Evolutionary conservation across 495 filamentous ascomycete genomes (phyloP).

Genomic region (Margaritispora aquatica): DNA sequence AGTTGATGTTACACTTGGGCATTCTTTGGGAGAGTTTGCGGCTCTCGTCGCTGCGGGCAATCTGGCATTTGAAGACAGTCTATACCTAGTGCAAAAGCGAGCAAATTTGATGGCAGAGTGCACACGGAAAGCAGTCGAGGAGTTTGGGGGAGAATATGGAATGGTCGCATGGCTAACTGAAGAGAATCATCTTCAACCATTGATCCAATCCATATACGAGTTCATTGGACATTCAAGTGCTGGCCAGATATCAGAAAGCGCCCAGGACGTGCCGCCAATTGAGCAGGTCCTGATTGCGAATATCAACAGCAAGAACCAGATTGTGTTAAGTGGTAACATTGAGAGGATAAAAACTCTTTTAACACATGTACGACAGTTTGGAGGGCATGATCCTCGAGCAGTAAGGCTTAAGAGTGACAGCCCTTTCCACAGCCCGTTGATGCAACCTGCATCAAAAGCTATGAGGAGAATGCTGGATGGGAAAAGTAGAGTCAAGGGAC

Average conservation of each 20-base stretch:
- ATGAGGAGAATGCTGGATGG: slow-evolving; percentile 59
- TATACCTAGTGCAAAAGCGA: slow-evolving; percentile 69
- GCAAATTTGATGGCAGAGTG: slow-evolving; percentile 82
- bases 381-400: slow-evolving; percentile 86
- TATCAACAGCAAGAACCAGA: slow-evolving; percentile 92
- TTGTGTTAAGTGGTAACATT: slow-evolving; percentile 87
- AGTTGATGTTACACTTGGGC: slow-evolving; percentile 78
- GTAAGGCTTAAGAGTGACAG: slow-evolving; percentile 83
- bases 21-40: slow-evolving; percentile 93
- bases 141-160: slow-evolving; percentile 71
- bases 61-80: slow-evolving; percentile 67
- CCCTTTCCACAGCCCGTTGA: slow-evolving; percentile 89
- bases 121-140: slow-evolving; percentile 52
- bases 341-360: slow-evolving; percentile 79
- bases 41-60: slow-evolving; percentile 80
- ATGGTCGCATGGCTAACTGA: slow-evolving; percentile 94
- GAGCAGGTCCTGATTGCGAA: slow-evolving; percentile 90
- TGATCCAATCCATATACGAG: slow-evolving; percentile 70
- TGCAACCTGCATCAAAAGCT: slow-evolving; percentile 73
- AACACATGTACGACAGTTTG: slow-evolving; percentile 84
- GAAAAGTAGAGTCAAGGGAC: slow-evolving; percentile 39
- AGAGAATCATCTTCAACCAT: slow-evolving; percentile 55
- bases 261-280: slow-evolving; percentile 59
- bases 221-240: slow-evolving; percentile 66
- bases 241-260: slow-evolving; percentile 60